Evolutionary conservation across 2,329 filamentous ascomycete genomes (phyloP).

Genomic region (Diaporthe capsici): DNA sequence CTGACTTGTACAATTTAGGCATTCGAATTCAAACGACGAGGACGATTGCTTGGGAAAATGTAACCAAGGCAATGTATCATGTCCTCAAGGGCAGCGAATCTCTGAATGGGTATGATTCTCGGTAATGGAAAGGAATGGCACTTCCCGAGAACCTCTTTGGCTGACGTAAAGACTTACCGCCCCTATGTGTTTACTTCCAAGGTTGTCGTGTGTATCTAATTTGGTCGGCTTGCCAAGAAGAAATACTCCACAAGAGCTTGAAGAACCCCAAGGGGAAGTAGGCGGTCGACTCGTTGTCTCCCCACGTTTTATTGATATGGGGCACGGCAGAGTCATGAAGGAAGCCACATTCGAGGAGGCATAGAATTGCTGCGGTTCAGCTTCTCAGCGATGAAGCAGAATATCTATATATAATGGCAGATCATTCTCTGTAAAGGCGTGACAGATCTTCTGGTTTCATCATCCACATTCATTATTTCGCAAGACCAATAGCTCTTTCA

Average conservation of each 20-base stretch:
- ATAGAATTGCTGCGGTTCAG: not conserved
- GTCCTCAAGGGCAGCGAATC: not conserved
- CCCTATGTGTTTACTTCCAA: not conserved
- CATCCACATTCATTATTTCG: not conserved
- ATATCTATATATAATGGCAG: not conserved
- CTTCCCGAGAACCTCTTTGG: not conserved
- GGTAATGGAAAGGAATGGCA: not conserved
- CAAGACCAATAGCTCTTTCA: not conserved
- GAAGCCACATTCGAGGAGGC: constrained; percentile 6
- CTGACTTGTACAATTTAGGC: no score
- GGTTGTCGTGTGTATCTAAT: not conserved
- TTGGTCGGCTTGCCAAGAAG: not conserved
- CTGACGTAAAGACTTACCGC: not conserved
- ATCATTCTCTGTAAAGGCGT: not conserved
- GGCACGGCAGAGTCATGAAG: constrained; percentile 7
- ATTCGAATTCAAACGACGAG: not conserved
- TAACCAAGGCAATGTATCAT: not conserved
- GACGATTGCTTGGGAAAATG: no score
- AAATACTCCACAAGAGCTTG: not conserved
- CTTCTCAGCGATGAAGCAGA: not conserved
- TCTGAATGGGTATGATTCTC: not conserved
- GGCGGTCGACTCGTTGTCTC: constrained; percentile 11
- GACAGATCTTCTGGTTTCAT: not conserved
- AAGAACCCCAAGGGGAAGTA: not conserved
- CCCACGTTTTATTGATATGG: constrained; percentile 7